Percentiles rank a stretch among this genome's conserved stretches.
These are phyloP conservation scores for Royoungia palumana DNA, from an alignment of 768 basidiomycete species.

Conservation along the genomic window DNA sequence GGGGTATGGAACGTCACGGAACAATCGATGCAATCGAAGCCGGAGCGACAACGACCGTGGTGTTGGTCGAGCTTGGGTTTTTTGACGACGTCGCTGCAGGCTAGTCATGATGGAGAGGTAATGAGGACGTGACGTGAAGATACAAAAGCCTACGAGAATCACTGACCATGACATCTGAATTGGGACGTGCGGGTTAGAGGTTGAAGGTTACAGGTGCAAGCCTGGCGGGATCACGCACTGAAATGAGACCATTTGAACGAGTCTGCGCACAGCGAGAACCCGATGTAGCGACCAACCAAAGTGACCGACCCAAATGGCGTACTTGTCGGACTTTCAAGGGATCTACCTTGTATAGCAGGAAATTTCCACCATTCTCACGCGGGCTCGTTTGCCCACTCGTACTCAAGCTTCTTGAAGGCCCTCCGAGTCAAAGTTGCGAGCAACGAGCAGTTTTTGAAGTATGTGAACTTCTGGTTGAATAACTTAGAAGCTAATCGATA, in stretches of 20 bases:
- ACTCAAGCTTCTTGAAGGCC: too few species aligned
- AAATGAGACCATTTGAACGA: constrained; percentile 64
- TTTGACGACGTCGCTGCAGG: constrained; percentile 83
- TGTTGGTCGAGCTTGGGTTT: constrained; percentile 93
- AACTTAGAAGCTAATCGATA: too few species aligned
- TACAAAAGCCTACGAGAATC: neutral
- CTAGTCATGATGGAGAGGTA: constrained; percentile 33
- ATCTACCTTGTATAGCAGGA: too few species aligned
- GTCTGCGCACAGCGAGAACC: neutral
- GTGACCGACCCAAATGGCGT: too few species aligned
- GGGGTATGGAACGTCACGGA: constrained; percentile 78
- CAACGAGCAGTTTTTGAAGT: too few species aligned
- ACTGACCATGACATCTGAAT: constrained; percentile 67
- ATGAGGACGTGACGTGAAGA: neutral
- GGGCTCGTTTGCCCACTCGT: too few species aligned
- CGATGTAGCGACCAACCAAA: too few species aligned
- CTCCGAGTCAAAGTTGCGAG: too few species aligned
- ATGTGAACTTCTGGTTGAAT: too few species aligned
- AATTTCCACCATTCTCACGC: too few species aligned
- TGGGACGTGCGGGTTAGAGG: constrained; percentile 3
- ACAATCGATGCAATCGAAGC: constrained; percentile 87
- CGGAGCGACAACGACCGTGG: constrained; percentile 50
- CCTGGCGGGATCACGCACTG: constrained; percentile 44
- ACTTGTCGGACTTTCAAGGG: too few species aligned
- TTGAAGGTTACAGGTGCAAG: neutral